Evolutionary conservation across 2,329 filamentous ascomycete species (phyloP), one percentile per base, ranked within the genome.

Genomic region (Penicillium sp.): DNA sequence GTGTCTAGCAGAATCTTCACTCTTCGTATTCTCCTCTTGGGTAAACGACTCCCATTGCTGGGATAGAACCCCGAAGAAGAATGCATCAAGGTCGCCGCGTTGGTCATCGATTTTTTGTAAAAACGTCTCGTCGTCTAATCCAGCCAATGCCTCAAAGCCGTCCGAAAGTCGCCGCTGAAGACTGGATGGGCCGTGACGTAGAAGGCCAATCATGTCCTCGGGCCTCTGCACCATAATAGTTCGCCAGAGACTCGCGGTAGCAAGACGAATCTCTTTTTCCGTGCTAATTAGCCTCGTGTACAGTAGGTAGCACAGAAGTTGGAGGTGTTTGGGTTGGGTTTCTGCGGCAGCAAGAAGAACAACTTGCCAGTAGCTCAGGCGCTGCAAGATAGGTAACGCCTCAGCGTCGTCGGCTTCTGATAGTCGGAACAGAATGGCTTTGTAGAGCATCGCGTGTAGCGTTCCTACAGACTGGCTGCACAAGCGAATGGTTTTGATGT

Each of bases 321-420:
- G 86, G 60, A 96, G 79, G 61, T 88, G 87, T 8, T 88, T 84
- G n/a, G 87, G 82, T 39, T 95, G 89, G 5, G 80, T 76, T 3
- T 87, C 85, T 12, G 93, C 82, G 4, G 85, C 82, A 2, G 84
- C 84, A 12, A 98, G 74, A 12, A 98, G 82, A 13, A 95, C 87
- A 18, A 88, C 90, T 66, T 97, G 93, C 93, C 93, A 98, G 67
- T 96, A 97, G 0, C 88, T 82, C 59, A 98, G 81, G 63, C 90
- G 91, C 50, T 88, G 80, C 67, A 98, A 80, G 49, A 94, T 89
- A 0, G 78, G 73, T 26, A 85, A 77, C 0, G 83, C 82, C 41
- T 88, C 83, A 5, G 71, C 69, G 32, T 85, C 84, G 43, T 95
- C 87, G 44, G 90, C 78, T 58, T 95, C 89, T 0, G 90, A 95